Base-by-base conservation (phyloP, 1,284 basidiomycete genomes). In the Xerocomus amazonicus region DNA sequence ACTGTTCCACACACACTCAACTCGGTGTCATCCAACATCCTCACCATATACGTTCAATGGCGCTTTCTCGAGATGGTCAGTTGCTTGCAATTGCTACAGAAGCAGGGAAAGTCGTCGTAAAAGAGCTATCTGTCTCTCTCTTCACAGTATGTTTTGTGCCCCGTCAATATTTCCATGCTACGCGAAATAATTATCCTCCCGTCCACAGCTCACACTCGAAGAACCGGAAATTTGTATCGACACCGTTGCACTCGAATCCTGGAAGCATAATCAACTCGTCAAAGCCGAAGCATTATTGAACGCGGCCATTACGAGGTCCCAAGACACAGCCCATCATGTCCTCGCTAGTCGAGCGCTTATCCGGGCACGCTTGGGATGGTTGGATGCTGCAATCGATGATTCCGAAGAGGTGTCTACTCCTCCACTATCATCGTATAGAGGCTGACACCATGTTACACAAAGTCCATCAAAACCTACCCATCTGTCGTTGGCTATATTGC, bases 261-360 rank as follows among this genome's bases (percentile, higher is more conserved):
- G 45, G 45, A 47, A 40, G 19, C 37, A 27, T 9, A 14, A 34
- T 33, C 38, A 28, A 7, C 31, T 47, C 23, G 37, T 26, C 4
- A 19, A 46, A 8, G 29, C 19, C 2, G 37, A 46, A 27, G 19
- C 36, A 27, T 27, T 16, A 8, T 19, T 46, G 9, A 34, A n/a
- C 4, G 16, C 2, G n/a, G 26, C 31, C 23, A 36, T 44, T 5
- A 0, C 31, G 6, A 14, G 7, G 27, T 45, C 47, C 7, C 35
- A 3, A n/a, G 38, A 33, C 2, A 3, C 33, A 14, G n/a, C 5
- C 1, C 32, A 43, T 36, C 36, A 55, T 23, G 6, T 34, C 5
- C 33, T 54, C 9, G 43, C 52, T 2, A 42, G 32, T 31, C 33
- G 54, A 19, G 45, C 52, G 8, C 45, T 55, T 10, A 10, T 54